Percentiles rank a stretch among this genome's conserved stretches.
Evolutionary conservation across 805 yeast species (phyloP).

Genomic region (Sugiyamaella lignohabitans): DNA sequence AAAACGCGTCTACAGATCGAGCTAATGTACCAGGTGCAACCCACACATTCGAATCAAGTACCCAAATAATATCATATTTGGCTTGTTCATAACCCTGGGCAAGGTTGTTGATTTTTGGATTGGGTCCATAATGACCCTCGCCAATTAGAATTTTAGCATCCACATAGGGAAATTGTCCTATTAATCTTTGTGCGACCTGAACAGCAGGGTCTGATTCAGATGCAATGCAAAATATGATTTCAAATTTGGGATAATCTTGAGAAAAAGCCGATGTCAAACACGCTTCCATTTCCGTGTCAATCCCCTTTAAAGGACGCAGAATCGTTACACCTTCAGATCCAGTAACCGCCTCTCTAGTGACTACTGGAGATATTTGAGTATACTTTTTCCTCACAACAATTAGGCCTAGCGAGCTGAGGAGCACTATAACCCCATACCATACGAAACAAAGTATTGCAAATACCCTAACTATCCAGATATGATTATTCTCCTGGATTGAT

Average conservation of each 20-base stretch:
- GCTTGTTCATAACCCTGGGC: slow-evolving; percentile 73
- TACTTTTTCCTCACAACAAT: slow-evolving; percentile 3
- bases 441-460: slow-evolving; percentile 10
- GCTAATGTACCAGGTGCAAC: slow-evolving; percentile 56
- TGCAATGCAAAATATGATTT: slow-evolving; percentile 73
- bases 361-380: background rate
- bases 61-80: slow-evolving; percentile 71
- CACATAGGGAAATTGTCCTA: slow-evolving; percentile 47
- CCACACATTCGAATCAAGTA: slow-evolving; percentile 82
- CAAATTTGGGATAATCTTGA: slow-evolving; percentile 67
- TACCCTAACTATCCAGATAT: no score
- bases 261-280: slow-evolving; percentile 63
- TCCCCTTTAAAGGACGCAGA: slow-evolving; percentile 74
- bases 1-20: slow-evolving; percentile 51
- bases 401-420: slow-evolving; percentile 12
- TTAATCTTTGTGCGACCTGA: slow-evolving; percentile 45
- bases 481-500: no score
- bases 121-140: slow-evolving; percentile 57
- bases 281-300: slow-evolving; percentile 64
- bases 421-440: slow-evolving; percentile 14
- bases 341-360: background rate
- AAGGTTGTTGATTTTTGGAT: slow-evolving; percentile 82
- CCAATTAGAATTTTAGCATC: slow-evolving; percentile 57
- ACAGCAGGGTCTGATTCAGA: slow-evolving; percentile 57
- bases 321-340: slow-evolving; percentile 57